Evolutionary conservation across 805 yeast genomes (phyloP).

Genomic region (Ogataea minuta): DNA sequence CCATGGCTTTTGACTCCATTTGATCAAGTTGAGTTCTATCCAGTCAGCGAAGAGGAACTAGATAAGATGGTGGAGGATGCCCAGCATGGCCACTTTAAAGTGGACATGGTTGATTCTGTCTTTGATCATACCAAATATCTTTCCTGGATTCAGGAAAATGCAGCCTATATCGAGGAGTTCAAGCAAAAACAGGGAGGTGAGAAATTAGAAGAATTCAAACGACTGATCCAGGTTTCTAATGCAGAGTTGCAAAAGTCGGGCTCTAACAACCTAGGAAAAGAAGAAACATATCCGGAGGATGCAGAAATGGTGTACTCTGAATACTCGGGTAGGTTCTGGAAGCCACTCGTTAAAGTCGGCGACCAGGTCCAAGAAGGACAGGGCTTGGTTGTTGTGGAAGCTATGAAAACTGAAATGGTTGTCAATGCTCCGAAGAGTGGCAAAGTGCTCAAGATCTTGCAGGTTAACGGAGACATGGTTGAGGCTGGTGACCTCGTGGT

Average conservation of each 20-base stretch:
- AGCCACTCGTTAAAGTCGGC: slow-evolving; percentile 77
- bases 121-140: slow-evolving; percentile 81
- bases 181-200: slow-evolving; percentile 71
- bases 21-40: slow-evolving; percentile 93
- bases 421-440: slow-evolving; percentile 72
- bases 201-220: slow-evolving; percentile 80
- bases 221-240: slow-evolving; percentile 77
- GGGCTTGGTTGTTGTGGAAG: slow-evolving; percentile 86
- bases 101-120: slow-evolving; percentile 70
- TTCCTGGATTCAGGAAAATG: slow-evolving; percentile 73
- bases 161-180: slow-evolving; percentile 68
- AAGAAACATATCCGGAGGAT: slow-evolving; percentile 65
- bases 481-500: slow-evolving; percentile 96
- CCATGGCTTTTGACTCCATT: slow-evolving; percentile 94
- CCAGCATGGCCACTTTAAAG: slow-evolving; percentile 74
- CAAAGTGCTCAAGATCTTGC: slow-evolving; percentile 68
- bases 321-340: slow-evolving; percentile 97
- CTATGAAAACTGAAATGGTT: slow-evolving; percentile 98
- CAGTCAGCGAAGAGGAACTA: slow-evolving; percentile 81
- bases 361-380: slow-evolving; percentile 72
- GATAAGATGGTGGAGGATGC: slow-evolving; percentile 70
- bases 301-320: slow-evolving; percentile 89
- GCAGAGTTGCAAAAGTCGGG: slow-evolving; percentile 62
- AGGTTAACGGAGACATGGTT: slow-evolving; percentile 90
- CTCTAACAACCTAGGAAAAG: slow-evolving; percentile 43